Evolutionary conservation across 257 asterid species (phyloP).

Genomic region (Salvia rosmarinus): DNA sequence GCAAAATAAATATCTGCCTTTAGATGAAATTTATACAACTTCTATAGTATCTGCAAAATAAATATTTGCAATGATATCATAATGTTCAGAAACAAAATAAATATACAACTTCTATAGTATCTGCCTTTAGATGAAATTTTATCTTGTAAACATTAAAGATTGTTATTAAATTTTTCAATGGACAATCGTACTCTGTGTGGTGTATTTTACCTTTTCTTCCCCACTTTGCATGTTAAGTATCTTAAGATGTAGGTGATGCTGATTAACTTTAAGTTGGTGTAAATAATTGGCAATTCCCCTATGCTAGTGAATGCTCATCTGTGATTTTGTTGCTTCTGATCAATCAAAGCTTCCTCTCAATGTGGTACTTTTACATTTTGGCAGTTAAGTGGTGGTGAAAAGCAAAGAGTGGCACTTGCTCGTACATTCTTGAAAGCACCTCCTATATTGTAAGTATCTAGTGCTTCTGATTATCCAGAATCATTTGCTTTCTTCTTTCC

Average conservation of each 20-base stretch:
- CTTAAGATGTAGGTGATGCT: constrained; percentile 2
- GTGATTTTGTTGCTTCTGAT: constrained; percentile 1
- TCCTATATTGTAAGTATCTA: constrained; percentile 70
- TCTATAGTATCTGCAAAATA: no score
- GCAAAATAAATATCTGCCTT: no score
- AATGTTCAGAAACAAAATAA: constrained; percentile 21
- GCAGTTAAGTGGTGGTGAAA: constrained; percentile 99
- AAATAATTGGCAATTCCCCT: constrained; percentile 16
- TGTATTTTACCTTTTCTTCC: not conserved
- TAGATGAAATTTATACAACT: no score
- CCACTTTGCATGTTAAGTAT: constrained; percentile 17
- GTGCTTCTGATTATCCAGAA: constrained; percentile 19
- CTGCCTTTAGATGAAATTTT: not conserved
- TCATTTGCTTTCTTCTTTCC: constrained; percentile 4
- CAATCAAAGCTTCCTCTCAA: constrained; percentile 11
- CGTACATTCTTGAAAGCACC: constrained; percentile 98
- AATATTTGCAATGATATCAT: no score
- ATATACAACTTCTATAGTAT: not conserved
- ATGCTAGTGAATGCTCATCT: constrained; percentile 18
- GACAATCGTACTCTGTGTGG: not conserved
- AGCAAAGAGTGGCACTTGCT: constrained; percentile 97
- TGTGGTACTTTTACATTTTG: constrained; percentile 35
- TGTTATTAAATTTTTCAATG: not conserved
- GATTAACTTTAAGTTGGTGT: not conserved
- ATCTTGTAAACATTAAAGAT: constrained; percentile 14